Base-by-base conservation (phyloP, 2,329 filamentous ascomycete species). In the Cucurbitaria berberidis region DNA sequence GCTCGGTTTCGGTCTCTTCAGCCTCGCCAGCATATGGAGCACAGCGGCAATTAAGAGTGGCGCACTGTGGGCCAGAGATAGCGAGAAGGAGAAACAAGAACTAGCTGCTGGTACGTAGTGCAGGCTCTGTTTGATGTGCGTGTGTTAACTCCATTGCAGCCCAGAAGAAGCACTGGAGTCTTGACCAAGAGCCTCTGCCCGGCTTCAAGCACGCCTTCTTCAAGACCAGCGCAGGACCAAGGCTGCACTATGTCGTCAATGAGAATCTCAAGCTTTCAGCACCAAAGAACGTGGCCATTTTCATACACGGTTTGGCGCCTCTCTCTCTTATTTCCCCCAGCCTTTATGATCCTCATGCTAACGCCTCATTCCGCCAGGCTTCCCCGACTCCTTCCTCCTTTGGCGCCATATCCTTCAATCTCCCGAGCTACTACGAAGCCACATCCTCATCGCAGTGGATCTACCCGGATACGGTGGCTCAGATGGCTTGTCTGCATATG, bases 401-500 rank as follows among this genome's bases (percentile, higher is more conserved):
- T 86, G 82, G 82, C 76, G 77, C 40, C 72, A 79, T 45, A 68
- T 83, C 21, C 69, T 85, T 18, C 68, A 69, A 34, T 79, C 78
- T 0, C 53, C 73, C 8, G 61, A 70, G 9, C 68, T 78, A 24
- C 53, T 74, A 22, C 60, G 74, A 6, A 76, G 79, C 18, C 50
- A 60, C 39, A 78, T 77, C 18, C 60, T 85, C 6, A 77, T 86
- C 27, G 83, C 82, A 0, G 74, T 85, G 34, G 84, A 86, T 62
- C 66, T 86, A 6, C 84, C 84, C 16, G 84, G 84, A 1, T 86
- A 81, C 56, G 84, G 84, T 30, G 84, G 84, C 9, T 84, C 80
- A 50, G 82, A 85, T 56, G 76, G 76, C 44, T 67, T 86, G 50
- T 66, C 76, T 1, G 64, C 73, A 41, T 86, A 85, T 59, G 74